These are phyloP conservation scores for Aspergillus transmontanensis DNA, from an alignment of 2,329 filamentous ascomycete genomes.

Conservation along the genomic window DNA sequence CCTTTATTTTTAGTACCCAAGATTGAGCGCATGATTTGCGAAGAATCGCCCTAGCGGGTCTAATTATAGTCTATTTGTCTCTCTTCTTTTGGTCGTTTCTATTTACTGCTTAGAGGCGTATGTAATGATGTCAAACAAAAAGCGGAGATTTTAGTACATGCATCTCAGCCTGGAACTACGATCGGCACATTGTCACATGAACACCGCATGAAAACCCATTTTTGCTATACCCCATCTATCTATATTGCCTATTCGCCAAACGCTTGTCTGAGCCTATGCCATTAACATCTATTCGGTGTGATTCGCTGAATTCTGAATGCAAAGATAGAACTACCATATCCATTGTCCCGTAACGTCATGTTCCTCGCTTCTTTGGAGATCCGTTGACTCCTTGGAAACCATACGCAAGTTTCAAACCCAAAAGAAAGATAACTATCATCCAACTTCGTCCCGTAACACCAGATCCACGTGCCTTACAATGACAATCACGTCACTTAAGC, in stretches of 20 bases:
- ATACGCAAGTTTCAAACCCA: background rate
- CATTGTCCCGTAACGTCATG: constrained; percentile 17
- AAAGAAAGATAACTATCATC: background rate
- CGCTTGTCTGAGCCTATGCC: background rate
- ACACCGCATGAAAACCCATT: background rate
- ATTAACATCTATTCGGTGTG: constrained; percentile 6
- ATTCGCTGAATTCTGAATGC: constrained; percentile 2
- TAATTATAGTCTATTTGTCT: background rate
- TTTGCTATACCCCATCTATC: constrained; percentile 1
- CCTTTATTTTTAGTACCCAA: background rate
- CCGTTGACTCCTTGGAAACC: background rate
- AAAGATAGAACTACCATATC: constrained; percentile 8
- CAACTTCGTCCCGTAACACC: background rate
- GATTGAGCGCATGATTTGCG: background rate
- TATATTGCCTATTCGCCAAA: background rate
- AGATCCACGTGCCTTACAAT: background rate
- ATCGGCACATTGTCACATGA: background rate
- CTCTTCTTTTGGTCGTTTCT: too few relatives aligned
- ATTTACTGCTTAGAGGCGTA: background rate
- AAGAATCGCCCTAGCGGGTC: background rate
- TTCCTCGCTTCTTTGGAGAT: constrained; percentile 1
- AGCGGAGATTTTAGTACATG: background rate
- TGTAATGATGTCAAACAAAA: background rate
- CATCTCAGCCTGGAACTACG: background rate
- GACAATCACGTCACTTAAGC: background rate